A percentile compares a stretch with the other conserved stretches of the same genome.
Conservation (phyloP, 1,284 basidiomycete species). For the Cystodermella granulosa region DNA sequence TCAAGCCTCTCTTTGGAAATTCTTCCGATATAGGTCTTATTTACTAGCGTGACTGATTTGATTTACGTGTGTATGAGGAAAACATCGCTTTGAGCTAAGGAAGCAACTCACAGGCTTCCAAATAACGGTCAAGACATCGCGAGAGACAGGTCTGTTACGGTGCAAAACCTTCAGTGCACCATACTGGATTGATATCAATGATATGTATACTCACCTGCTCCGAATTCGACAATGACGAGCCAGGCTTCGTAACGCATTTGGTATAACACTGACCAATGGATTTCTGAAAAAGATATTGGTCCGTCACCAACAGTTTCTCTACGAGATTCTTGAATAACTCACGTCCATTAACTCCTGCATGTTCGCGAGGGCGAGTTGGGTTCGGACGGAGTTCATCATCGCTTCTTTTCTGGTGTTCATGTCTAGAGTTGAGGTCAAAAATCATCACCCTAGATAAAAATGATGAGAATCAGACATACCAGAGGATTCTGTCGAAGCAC, state of each 20-base stretch:
- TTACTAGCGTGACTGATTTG: slow-evolving; percentile 65
- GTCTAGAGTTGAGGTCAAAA: too few relatives aligned
- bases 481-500: not conserved
- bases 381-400: slow-evolving; percentile 64
- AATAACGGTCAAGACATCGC: slow-evolving; percentile 73
- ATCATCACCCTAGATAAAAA: slow-evolving; percentile 6
- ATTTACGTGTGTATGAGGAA: not conserved
- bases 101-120: slow-evolving; percentile 71
- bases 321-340: slow-evolving; percentile 17
- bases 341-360: slow-evolving; percentile 81
- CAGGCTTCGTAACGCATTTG: slow-evolving; percentile 77
- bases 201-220: slow-evolving; percentile 57
- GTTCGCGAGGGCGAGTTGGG: slow-evolving; percentile 68
- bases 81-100: not conserved
- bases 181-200: not conserved
- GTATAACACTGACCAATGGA: slow-evolving; percentile 71
- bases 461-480: slow-evolving; percentile 23
- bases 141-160: slow-evolving; percentile 62
- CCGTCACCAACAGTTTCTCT: slow-evolving; percentile 1
- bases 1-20: slow-evolving; percentile 50
- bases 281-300: slow-evolving; percentile 55
- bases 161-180: not conserved
- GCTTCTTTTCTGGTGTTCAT: slow-evolving; percentile 60
- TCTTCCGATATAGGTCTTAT: slow-evolving; percentile 59
- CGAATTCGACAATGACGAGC: slow-evolving; percentile 59